Percentiles rank a stretch among this genome's conserved stretches.
Conservation (phyloP, 306 rosid species). For the Malus orientalis region DNA sequence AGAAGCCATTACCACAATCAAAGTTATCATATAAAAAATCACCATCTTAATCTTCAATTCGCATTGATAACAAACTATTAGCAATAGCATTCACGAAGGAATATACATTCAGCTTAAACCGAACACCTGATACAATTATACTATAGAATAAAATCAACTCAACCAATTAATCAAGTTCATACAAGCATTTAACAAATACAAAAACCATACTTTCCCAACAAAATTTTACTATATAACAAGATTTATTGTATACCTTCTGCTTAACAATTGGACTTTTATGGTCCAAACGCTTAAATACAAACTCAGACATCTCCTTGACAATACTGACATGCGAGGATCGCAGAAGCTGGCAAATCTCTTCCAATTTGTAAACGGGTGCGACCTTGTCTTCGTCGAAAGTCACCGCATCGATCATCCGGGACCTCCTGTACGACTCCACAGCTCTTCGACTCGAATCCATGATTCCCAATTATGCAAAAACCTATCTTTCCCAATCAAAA, state of each 20-base stretch:
- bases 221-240: not conserved
- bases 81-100: not conserved
- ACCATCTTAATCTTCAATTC: not conserved
- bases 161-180: not conserved
- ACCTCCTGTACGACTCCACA: conserved; percentile 94
- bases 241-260: conserved; percentile 69
- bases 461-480: conserved; percentile 5
- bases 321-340: conserved; percentile 83
- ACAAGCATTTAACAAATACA: not conserved
- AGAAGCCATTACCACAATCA: not conserved
- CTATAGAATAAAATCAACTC: not conserved
- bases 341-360: conserved; percentile 76
- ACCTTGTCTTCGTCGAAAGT: conserved; percentile 94
- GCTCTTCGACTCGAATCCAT: conserved; percentile 99
- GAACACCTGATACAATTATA: too few relatives aligned
- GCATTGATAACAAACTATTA: not conserved
- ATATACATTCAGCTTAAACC: not conserved
- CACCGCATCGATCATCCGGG: conserved; percentile 76
- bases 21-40: not conserved
- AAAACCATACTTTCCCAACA: not conserved
- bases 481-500: not conserved
- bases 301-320: conserved; percentile 85
- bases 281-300: conserved; percentile 73
- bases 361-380: conserved; percentile 83
- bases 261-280: conserved; percentile 89